Evolutionary conservation across 2,329 filamentous ascomycete genomes (phyloP).

Genomic region (Pseudogymnoascus sp.): DNA sequence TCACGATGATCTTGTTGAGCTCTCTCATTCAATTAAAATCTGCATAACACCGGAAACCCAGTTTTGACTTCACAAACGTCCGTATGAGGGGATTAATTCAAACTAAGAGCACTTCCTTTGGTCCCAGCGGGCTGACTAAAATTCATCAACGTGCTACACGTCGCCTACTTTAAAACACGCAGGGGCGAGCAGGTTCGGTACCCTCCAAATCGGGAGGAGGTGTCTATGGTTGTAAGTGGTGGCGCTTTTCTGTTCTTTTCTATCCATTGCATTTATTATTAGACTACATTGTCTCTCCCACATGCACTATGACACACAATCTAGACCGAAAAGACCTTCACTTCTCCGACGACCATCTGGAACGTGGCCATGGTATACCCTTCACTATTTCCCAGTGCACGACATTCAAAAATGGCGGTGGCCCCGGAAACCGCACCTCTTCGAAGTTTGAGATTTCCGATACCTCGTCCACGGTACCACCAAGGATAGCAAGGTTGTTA

Average conservation of each 20-base stretch:
- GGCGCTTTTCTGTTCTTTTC: slow-evolving; percentile 16
- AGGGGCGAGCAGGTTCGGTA: slow-evolving; percentile 37
- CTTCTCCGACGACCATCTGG: not conserved
- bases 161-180: slow-evolving; percentile 42
- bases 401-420: slow-evolving; percentile 23
- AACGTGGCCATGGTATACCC: slow-evolving; percentile 20
- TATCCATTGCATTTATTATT: not conserved
- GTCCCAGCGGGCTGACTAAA: too few species aligned
- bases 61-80: too few species aligned
- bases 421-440: slow-evolving; percentile 30
- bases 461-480: not conserved
- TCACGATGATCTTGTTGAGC: not conserved
- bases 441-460: slow-evolving; percentile 30
- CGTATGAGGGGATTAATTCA: too few species aligned
- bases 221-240: slow-evolving; percentile 34
- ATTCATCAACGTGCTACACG: slow-evolving; percentile 31
- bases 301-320: slow-evolving; percentile 14
- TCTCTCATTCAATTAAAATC: too few species aligned
- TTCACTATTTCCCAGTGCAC: slow-evolving; percentile 33
- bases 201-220: slow-evolving; percentile 42
- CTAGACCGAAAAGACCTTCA: not conserved
- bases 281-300: slow-evolving; percentile 28
- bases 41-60: too few species aligned
- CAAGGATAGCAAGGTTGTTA: not conserved
- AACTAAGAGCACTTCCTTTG: too few species aligned